Conservation (phyloP, 1,139 yeast species). For the Taiozyma sp. region DNA sequence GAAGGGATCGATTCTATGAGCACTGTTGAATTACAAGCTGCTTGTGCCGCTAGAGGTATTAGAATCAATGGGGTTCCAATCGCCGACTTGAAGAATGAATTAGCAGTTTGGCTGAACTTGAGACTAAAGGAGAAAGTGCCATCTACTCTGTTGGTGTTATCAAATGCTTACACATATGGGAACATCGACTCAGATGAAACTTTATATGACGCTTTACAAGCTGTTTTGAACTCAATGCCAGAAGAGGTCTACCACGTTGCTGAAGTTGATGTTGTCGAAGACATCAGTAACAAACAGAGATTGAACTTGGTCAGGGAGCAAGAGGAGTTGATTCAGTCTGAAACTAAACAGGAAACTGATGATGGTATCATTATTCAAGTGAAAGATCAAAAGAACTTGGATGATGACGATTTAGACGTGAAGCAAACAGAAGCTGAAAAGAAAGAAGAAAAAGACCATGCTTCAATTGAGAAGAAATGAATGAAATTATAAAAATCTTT, state of each 20-base stretch:
- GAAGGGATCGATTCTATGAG: constrained; percentile 89
- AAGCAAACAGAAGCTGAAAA: neutral
- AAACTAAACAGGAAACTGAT: constrained; percentile 81
- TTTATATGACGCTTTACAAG: constrained; percentile 84
- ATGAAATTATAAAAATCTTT: neutral
- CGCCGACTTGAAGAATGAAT: constrained; percentile 75
- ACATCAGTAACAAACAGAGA: constrained; percentile 74
- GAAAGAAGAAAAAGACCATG: neutral
- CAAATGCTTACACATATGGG: constrained; percentile 90
- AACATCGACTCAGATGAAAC: constrained; percentile 55
- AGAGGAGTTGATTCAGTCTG: constrained; percentile 89
- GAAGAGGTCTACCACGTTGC: constrained; percentile 96
- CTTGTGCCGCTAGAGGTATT: constrained; percentile 94
- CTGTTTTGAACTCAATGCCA: constrained; percentile 92
- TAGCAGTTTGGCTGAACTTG: constrained; percentile 84
- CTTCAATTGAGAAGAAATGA: neutral
- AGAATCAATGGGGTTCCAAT: constrained; percentile 76
- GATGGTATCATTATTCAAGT: constrained; percentile 71
- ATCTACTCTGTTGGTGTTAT: constrained; percentile 77
- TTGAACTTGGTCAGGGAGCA: constrained; percentile 91
- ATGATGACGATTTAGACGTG: constrained; percentile 39
- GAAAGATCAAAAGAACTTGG: constrained; percentile 78
- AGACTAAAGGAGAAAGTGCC: constrained; percentile 90
- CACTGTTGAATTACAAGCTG: constrained; percentile 79
- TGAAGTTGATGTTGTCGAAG: constrained; percentile 82